Evolutionary conservation across 78 protist species (phyloP).

Genomic region (Planoprotostelium fungivorum): DNA sequence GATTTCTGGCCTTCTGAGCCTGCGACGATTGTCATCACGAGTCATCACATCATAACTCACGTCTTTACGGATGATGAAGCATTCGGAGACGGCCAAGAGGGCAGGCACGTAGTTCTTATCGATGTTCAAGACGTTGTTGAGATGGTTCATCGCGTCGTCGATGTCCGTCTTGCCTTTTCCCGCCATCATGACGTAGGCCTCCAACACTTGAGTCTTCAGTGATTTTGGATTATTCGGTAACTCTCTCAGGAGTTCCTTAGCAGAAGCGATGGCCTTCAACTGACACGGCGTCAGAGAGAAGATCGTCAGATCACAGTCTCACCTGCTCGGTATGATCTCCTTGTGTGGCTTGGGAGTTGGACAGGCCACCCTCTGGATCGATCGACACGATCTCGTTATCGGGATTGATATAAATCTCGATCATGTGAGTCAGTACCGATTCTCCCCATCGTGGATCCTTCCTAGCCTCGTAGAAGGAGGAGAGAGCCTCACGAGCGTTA

Average conservation of each 20-base stretch:
- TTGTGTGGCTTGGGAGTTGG: not conserved
- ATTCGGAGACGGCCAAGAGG: not conserved
- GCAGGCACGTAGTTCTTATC: not conserved
- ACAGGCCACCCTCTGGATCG: not conserved
- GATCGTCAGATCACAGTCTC: not conserved
- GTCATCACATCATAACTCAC: not conserved
- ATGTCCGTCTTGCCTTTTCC: not conserved
- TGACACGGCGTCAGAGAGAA: no score
- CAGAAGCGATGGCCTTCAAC: not conserved
- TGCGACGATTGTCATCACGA: constrained; percentile 29
- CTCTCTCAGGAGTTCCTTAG: not conserved
- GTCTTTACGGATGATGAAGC: not conserved
- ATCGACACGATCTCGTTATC: not conserved
- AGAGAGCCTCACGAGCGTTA: not conserved
- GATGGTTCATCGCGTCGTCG: not conserved
- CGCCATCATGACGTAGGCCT: not conserved
- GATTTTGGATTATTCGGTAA: not conserved
- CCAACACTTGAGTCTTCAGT: not conserved
- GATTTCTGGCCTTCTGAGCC: constrained; percentile 69
- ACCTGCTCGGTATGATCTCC: not conserved
- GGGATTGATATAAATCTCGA: not conserved
- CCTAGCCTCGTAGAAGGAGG: not conserved
- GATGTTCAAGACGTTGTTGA: not conserved
- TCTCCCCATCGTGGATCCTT: not conserved
- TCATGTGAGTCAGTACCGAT: not conserved